Percentiles rank a stretch among this genome's conserved stretches.
These are phyloP conservation scores for Echites panduratus DNA, from an alignment of 257 asterid genomes.

Conservation along the genomic window DNA sequence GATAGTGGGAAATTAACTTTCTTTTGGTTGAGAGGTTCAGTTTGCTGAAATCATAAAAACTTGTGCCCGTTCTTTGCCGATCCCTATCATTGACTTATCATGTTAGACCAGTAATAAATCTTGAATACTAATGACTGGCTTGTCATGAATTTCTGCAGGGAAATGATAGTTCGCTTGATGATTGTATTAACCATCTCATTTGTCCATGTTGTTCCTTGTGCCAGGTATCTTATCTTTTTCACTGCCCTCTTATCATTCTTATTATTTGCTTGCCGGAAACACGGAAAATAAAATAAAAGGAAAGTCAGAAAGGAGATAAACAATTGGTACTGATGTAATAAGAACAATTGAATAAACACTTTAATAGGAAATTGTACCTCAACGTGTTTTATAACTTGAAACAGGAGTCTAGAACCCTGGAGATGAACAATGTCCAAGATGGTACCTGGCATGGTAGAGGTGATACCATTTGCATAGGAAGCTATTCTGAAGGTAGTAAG, in stretches of 20 bases:
- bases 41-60: background rate
- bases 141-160: conserved; percentile 50
- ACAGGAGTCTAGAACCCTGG: conserved; percentile 94
- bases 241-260: background rate
- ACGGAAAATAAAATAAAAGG: no score
- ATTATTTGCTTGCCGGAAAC: background rate
- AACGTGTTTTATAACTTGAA: conserved; percentile 13
- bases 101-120: background rate
- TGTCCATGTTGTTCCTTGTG: conserved; percentile 90
- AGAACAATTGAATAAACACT: background rate
- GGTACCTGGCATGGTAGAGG: conserved; percentile 98
- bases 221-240: conserved; percentile 53
- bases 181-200: conserved; percentile 67
- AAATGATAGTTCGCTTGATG: conserved; percentile 59
- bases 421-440: conserved; percentile 92
- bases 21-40: background rate
- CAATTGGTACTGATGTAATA: background rate
- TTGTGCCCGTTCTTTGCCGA: background rate
- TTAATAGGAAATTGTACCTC: background rate
- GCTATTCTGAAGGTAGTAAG: conserved; percentile 39
- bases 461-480: conserved; percentile 76
- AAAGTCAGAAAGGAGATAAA: no score
- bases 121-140: background rate
- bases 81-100: background rate
- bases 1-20: background rate